A percentile compares a stretch with the other conserved stretches of the same genome.
Conservation (phyloP, 306 rosid species). For the Vicia sativa region DNA sequence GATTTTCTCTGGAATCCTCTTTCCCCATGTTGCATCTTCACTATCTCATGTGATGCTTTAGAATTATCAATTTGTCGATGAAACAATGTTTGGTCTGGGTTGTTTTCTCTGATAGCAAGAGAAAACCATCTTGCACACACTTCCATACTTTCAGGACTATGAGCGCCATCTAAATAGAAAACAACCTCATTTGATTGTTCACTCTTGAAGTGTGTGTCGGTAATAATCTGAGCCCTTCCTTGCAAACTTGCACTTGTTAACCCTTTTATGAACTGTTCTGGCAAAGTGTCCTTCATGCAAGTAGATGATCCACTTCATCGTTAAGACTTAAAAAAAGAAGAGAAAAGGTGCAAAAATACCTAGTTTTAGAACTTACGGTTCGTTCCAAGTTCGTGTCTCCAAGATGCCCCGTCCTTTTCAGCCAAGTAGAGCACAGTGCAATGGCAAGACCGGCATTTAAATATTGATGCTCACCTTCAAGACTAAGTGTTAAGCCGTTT, state of each 20-base stretch:
- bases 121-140: slow-evolving; percentile 89
- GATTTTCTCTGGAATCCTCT: slow-evolving; percentile 49
- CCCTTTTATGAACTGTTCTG: slow-evolving; percentile 82
- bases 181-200: slow-evolving; percentile 64
- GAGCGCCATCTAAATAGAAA: slow-evolving; percentile 95
- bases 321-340: not conserved
- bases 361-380: slow-evolving; percentile 57
- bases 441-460: slow-evolving; percentile 90
- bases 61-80: slow-evolving; percentile 48
- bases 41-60: slow-evolving; percentile 48
- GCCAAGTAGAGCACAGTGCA: slow-evolving; percentile 88
- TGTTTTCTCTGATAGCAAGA: slow-evolving; percentile 56
- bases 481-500: slow-evolving; percentile 81
- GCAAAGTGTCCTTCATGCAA: slow-evolving; percentile 64
- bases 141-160: slow-evolving; percentile 98
- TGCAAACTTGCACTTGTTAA: slow-evolving; percentile 78
- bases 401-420: slow-evolving; percentile 76
- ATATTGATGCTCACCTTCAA: slow-evolving; percentile 97
- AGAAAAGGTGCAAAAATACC: slow-evolving; percentile 1
- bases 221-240: slow-evolving; percentile 96
- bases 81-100: slow-evolving; percentile 43
- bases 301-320: slow-evolving; percentile 35
- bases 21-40: slow-evolving; percentile 44
- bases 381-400: slow-evolving; percentile 53
- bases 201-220: slow-evolving; percentile 53